These are phyloP conservation scores for Claviceps africana DNA, from an alignment of 2,329 filamentous ascomycete species.

Conservation along the genomic window DNA sequence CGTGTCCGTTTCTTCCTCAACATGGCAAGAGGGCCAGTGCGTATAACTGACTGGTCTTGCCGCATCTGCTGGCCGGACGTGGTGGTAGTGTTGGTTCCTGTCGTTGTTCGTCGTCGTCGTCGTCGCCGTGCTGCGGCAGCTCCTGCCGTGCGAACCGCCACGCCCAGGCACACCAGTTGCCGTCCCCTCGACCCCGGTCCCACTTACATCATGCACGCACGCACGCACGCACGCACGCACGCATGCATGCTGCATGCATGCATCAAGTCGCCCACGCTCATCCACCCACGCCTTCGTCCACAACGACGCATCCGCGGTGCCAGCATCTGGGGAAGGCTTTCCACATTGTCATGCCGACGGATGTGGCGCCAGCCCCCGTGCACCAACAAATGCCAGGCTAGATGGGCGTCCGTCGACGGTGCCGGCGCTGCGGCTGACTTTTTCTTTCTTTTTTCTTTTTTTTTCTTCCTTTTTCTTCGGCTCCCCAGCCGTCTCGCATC, in stretches of 20 bases:
- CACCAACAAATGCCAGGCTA: too few species aligned
- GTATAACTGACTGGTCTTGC: background rate
- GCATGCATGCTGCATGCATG: background rate
- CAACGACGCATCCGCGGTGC: background rate
- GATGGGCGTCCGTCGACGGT: too few species aligned
- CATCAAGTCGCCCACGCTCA: background rate
- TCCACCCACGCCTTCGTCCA: background rate
- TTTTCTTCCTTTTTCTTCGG: too few species aligned
- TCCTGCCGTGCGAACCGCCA: background rate
- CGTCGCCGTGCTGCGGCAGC: background rate
- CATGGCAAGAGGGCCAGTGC: background rate
- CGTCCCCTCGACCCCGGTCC: background rate
- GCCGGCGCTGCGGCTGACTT: too few species aligned
- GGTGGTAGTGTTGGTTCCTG: background rate
- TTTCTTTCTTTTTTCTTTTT: too few species aligned
- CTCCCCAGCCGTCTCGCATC: too few species aligned
- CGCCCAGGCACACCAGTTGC: background rate
- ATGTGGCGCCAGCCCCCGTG: too few species aligned
- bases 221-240: too few species aligned
- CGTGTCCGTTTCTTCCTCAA: background rate
- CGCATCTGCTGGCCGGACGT: background rate
- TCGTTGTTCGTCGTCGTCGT: background rate
- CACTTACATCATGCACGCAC: too few species aligned
- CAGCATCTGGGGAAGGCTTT: background rate
- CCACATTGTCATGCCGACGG: too few species aligned